phyloP scores from a whole-genome alignment of 192 early-diverging fungal genomes.

The Entomortierella parvispora region DNA sequence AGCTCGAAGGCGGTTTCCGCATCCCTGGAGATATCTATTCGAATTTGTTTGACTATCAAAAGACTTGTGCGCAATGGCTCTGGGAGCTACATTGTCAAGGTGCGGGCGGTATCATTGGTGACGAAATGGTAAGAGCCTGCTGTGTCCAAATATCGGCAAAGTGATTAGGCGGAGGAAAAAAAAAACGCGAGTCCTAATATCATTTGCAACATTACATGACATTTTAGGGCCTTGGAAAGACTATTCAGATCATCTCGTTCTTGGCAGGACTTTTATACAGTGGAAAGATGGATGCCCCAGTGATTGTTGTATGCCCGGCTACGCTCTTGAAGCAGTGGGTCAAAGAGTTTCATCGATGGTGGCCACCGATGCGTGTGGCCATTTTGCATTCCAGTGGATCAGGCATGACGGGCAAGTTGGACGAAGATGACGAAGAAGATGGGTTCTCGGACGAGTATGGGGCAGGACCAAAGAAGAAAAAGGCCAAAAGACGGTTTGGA shows the following conservation, averaged over 20 bases:
- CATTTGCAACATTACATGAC: too few species aligned
- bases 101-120: constrained; percentile 91
- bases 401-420: constrained; percentile 64
- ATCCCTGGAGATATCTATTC: constrained; percentile 87
- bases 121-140: constrained; percentile 80
- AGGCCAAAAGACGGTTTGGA: constrained; percentile 34
- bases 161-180: too few species aligned
- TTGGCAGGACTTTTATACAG: constrained; percentile 84
- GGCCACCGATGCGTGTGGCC: constrained; percentile 88
- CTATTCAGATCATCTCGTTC: constrained; percentile 89
- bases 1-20: constrained; percentile 58
- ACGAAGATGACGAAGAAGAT: constrained; percentile 46
- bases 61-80: constrained; percentile 86
- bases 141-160: not conserved
- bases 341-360: constrained; percentile 83
- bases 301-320: constrained; percentile 78
- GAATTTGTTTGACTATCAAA: constrained; percentile 91
- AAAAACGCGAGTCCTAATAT: too few species aligned
- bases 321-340: constrained; percentile 87
- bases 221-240: constrained; percentile 88
- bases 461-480: constrained; percentile 32
- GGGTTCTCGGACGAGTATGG: constrained; percentile 44
- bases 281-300: constrained; percentile 41
- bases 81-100: constrained; percentile 88
- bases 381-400: constrained; percentile 90